Evolutionary conservation across 148 eudicot genomes (phyloP).

Genomic region (Camellia lanceoleosa): DNA sequence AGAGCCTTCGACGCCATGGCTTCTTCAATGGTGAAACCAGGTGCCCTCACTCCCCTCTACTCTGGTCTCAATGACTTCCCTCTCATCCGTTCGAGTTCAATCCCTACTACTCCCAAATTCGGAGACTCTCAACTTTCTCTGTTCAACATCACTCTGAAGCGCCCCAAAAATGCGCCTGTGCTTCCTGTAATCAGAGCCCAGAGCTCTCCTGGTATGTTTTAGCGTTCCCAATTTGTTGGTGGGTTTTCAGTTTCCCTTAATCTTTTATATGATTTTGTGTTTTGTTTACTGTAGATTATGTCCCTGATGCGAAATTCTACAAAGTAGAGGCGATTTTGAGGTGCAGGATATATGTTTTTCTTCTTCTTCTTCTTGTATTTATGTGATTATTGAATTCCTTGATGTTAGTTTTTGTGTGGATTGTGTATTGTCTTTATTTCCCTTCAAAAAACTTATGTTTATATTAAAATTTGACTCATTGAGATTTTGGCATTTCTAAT

Average conservation of each 20-base stretch:
- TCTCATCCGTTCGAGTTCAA: neutral
- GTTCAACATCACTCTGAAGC: slow-evolving; percentile 21
- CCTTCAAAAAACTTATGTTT: no score
- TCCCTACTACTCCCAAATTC: slow-evolving; percentile 14
- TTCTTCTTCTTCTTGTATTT: no score
- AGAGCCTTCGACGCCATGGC: neutral
- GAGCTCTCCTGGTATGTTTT: slow-evolving; percentile 28
- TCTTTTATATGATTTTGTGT: neutral
- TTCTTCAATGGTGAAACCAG: slow-evolving; percentile 20
- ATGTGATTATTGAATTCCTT: neutral
- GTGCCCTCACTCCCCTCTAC: slow-evolving; percentile 13
- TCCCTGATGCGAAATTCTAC: slow-evolving; percentile 76
- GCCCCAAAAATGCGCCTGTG: slow-evolving; percentile 19
- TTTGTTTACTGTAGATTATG: slow-evolving; percentile 37
- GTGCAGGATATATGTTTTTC: neutral
- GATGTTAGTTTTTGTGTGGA: neutral
- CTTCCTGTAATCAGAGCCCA: slow-evolving; percentile 52
- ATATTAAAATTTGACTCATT: no score
- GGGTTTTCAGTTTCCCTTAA: neutral
- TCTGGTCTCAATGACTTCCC: slow-evolving; percentile 15
- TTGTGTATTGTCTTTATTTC: no score
- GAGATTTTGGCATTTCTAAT: neutral
- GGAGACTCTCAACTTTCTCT: slow-evolving; percentile 19
- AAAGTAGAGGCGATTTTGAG: slow-evolving; percentile 76
- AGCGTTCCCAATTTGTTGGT: no score